phyloP scores from a whole-genome alignment of 2,329 filamentous ascomycete genomes.

The Sporothrix brunneoviolacea region DNA sequence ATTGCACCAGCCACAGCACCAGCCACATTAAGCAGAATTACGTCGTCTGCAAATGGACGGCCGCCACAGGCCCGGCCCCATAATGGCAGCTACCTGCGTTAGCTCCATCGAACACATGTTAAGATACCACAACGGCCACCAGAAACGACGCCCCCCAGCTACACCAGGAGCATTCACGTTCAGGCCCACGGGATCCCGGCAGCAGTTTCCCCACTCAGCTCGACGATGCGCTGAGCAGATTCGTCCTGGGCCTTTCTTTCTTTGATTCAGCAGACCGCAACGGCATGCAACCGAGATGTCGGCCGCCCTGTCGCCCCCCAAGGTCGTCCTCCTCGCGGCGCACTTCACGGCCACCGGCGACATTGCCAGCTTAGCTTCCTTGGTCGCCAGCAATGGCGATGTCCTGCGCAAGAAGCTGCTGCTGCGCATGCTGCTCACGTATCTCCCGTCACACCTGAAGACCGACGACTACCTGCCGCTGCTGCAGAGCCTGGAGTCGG shows the following conservation, averaged over 20 bases:
- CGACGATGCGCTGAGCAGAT: not conserved
- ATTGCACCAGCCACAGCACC: slow-evolving; percentile 13
- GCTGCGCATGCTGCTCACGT: slow-evolving; percentile 68
- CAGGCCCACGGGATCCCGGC: not conserved
- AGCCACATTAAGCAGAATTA: slow-evolving; percentile 21
- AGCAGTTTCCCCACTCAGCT: not conserved
- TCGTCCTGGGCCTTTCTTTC: not conserved
- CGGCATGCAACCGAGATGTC: slow-evolving; percentile 10
- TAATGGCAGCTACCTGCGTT: slow-evolving; percentile 7
- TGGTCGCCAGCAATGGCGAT: slow-evolving; percentile 50
- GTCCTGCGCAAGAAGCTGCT: slow-evolving; percentile 58
- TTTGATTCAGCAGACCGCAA: not conserved
- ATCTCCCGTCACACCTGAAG: slow-evolving; percentile 64
- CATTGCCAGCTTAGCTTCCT: slow-evolving; percentile 52
- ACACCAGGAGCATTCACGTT: too few species aligned
- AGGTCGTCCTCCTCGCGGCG: slow-evolving; percentile 66
- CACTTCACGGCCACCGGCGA: slow-evolving; percentile 62
- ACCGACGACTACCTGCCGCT: slow-evolving; percentile 58
- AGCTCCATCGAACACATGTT: slow-evolving; percentile 12
- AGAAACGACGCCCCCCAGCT: too few species aligned
- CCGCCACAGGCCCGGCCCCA: not conserved
- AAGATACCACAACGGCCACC: too few species aligned
- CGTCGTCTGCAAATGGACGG: slow-evolving; percentile 17
- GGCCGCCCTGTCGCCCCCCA: slow-evolving; percentile 52
- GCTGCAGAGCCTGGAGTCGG: slow-evolving; percentile 49